Conservation (phyloP, 306 rosid genomes). For the Vachellia collinsii region DNA sequence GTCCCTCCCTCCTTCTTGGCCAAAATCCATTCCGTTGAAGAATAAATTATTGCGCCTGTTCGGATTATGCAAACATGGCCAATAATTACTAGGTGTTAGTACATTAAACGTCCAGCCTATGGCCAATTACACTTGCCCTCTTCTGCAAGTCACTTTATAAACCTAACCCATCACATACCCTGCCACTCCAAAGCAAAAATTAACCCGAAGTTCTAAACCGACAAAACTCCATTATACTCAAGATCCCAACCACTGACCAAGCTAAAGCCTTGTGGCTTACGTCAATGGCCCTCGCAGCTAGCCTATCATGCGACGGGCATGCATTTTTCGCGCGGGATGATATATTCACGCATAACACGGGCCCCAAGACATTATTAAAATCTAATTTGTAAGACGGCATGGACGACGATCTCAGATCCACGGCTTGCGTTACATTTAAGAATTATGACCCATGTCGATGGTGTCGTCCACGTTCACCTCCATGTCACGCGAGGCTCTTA, state of each 20-base stretch:
- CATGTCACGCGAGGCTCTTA: neutral
- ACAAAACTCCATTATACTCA: neutral
- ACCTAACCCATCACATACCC: neutral
- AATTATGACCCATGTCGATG: neutral
- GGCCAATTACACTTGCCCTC: neutral
- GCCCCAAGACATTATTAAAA: neutral
- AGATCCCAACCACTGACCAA: slow-evolving; percentile 30
- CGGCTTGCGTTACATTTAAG: neutral
- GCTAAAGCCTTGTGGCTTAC: slow-evolving; percentile 45
- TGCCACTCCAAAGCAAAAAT: neutral
- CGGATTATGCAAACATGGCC: too few relatives aligned
- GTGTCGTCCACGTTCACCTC: neutral
- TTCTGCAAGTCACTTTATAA: neutral
- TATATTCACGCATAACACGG: neutral
- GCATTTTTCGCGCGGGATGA: slow-evolving; percentile 48
- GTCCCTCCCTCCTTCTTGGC: too few relatives aligned
- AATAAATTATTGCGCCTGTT: too few relatives aligned
- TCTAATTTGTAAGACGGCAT: neutral
- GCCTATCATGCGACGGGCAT: slow-evolving; percentile 28
- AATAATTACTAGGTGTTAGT: too few relatives aligned
- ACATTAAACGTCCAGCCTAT: too few relatives aligned
- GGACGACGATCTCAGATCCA: neutral
- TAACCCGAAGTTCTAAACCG: neutral
- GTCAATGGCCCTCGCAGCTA: neutral
- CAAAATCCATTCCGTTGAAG: too few relatives aligned